Percentiles rank a stretch among this genome's conserved stretches.
phyloP scores from a whole-genome alignment of 345 rosid genomes.

The Populus simonii region DNA sequence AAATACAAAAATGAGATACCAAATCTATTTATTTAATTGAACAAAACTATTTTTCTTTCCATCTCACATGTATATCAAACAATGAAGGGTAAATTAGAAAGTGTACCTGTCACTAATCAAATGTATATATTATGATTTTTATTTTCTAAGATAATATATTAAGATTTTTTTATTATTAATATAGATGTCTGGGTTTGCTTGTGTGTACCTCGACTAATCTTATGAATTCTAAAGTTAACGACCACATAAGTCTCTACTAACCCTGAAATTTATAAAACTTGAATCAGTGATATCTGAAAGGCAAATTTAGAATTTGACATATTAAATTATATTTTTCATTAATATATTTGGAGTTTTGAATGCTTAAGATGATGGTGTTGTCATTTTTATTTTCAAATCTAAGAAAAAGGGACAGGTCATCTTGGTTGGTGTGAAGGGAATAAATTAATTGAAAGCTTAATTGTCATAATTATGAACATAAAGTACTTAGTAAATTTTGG shows the following conservation, averaged over 20 bases:
- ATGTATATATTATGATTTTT: background rate
- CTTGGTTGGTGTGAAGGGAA: conserved; percentile 1
- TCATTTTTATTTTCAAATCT: background rate
- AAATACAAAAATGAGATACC: too few species aligned
- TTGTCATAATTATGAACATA: background rate
- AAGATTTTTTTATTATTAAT: too few species aligned
- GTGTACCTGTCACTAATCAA: too few species aligned
- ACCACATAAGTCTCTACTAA: accelerated
- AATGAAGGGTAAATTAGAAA: too few species aligned
- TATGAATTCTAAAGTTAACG: accelerated
- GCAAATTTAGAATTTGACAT: accelerated
- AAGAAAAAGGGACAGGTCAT: background rate
- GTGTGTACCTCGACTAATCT: accelerated
- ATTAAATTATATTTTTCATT: too few species aligned
- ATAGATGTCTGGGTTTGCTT: accelerated
- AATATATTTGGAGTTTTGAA: too few species aligned
- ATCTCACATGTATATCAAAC: too few species aligned
- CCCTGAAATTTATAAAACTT: too few species aligned
- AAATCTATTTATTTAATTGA: too few species aligned
- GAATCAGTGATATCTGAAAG: accelerated
- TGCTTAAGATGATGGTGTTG: background rate
- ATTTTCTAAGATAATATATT: too few species aligned
- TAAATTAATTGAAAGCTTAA: background rate
- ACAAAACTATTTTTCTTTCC: too few species aligned
- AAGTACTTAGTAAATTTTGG: background rate